These are phyloP conservation scores for Cucumis hystrix DNA, from an alignment of 306 rosid genomes.

Conservation along the genomic window DNA sequence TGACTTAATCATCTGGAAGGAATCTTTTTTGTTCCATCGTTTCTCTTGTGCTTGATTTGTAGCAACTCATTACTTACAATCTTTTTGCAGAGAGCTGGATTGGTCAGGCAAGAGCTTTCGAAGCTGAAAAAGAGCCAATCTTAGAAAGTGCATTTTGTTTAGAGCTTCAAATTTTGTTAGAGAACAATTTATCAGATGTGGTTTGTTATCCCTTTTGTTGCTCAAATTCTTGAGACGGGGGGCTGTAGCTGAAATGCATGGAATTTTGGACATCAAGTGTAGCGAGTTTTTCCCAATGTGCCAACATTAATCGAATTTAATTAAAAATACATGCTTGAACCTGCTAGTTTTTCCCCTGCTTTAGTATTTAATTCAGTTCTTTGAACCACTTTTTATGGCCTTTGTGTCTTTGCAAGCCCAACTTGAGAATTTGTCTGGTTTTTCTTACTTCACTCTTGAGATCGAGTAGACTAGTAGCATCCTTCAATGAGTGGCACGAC, in stretches of 20 bases:
- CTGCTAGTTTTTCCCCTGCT: neutral
- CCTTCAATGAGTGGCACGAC: conserved; percentile 17
- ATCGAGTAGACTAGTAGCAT: too few species aligned
- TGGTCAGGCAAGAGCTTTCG: conserved; percentile 71
- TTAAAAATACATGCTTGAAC: neutral
- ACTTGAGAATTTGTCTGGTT: too few species aligned
- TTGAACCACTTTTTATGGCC: neutral
- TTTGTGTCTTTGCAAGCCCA: neutral
- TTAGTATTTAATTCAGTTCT: neutral
- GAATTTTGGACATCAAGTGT: neutral
- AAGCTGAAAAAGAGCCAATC: conserved; percentile 50
- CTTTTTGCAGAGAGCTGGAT: conserved; percentile 61
- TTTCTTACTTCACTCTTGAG: too few species aligned
- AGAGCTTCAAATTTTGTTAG: neutral
- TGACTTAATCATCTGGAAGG: neutral
- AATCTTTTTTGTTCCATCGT: neutral
- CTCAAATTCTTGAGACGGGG: neutral
- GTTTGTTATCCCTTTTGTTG: neutral
- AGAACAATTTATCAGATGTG: neutral
- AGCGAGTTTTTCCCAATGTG: neutral
- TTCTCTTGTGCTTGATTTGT: neutral
- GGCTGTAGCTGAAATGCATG: neutral
- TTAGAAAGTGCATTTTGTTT: conserved; percentile 6
- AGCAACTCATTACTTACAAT: neutral
- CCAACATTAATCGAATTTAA: neutral